Base-by-base conservation (phyloP, 352 stramenopile species). In the Pseudoperonospora humuli region DNA sequence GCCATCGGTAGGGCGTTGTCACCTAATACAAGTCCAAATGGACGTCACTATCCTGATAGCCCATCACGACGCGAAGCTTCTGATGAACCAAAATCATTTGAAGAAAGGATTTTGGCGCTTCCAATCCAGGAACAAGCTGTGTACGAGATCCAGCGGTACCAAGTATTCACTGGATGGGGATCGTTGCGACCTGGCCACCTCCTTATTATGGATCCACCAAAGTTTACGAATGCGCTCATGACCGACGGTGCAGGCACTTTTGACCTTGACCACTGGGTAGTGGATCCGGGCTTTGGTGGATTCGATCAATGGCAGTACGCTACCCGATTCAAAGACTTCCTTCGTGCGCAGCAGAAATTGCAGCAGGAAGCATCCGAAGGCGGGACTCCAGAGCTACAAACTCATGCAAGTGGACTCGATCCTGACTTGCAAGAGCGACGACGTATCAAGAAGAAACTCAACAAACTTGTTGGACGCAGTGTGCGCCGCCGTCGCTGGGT, bases 271-370 rank as follows among this genome's bases (percentile, higher is more conserved):
- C 69, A 84, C 18, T 93, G 75, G 74, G 79, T 86, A 20, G 64
- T 93, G 8, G 80, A 93, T 56, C 84, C 74, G 19, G 49, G 62
- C 6, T 82, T 86, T 17, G 80, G 77, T n/a, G 62, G 65, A 24
- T 56, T 57, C 8, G 77, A 88, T 61, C 74, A 90, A 43, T 93
- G 80, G 80, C 71, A 93, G 28, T 90, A 93, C 61, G 77, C 71
- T 5, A 89, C 77, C 15, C 85, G 78, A 52, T 90, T 93, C 48
- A 84, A 87, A 51, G 80, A 93, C 47, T 89, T 86, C 15, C 37
- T 87, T 41, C 71, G 73, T 1, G 74, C 75, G 3, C 69, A 74
- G n/a, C 57, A 86, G 25, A 64, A 69, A n/a, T 44, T 50, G 6
- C 47, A 71, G 15, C 43, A 76, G 15, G 53, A 60, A 2, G 26